Conservation (phyloP, 805 yeast species). For the Metschnikowia colocasiae region DNA sequence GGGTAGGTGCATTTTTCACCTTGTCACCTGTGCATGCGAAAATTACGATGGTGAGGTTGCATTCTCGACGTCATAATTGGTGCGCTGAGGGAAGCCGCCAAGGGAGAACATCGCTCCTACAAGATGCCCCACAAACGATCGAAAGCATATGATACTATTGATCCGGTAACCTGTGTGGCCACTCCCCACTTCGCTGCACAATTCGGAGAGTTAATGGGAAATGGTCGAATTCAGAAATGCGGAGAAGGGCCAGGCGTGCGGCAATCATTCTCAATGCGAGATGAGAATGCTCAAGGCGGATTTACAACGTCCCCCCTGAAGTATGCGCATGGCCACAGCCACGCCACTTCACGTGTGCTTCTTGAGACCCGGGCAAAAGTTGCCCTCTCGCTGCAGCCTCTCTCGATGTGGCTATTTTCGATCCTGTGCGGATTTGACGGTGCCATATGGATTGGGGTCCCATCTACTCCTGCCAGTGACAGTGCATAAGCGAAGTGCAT, state of each 20-base stretch:
- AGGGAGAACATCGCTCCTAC: neutral
- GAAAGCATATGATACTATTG: neutral
- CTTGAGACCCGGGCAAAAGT: neutral
- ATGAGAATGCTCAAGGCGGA: constrained; percentile 1
- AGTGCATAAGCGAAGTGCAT: constrained; percentile 1
- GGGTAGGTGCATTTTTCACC: neutral
- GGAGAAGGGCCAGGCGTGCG: constrained; percentile 4
- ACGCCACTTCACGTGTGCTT: neutral
- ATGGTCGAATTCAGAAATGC: constrained; percentile 1
- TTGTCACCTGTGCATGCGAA: neutral
- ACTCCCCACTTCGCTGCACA: constrained; percentile 4
- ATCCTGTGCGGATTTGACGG: too few relatives aligned
- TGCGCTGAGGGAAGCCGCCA: neutral
- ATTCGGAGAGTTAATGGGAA: neutral
- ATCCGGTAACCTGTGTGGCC: neutral
- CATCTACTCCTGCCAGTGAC: neutral
- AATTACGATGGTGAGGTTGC: neutral
- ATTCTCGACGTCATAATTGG: neutral
- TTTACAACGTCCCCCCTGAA: constrained; percentile 4
- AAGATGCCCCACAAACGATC: neutral
- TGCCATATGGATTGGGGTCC: too few relatives aligned
- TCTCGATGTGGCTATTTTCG: too few relatives aligned
- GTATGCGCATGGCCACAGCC: neutral
- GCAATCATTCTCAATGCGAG: neutral
- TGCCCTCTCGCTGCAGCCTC: too few relatives aligned